A percentile compares a stretch with the other conserved stretches of the same genome.
Conservation (phyloP, 306 rosid genomes). For the Corylus americana region DNA sequence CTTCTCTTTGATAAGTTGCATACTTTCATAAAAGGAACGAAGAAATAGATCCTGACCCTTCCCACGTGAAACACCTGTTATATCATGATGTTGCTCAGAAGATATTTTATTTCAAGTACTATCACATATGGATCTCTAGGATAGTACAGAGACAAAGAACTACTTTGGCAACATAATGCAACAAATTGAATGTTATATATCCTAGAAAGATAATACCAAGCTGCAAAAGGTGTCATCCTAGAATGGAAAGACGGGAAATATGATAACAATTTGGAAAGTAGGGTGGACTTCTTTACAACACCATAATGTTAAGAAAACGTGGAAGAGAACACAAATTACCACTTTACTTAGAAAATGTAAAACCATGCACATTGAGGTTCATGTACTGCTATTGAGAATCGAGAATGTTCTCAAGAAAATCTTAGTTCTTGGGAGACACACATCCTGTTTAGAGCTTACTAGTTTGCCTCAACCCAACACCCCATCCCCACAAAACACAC, state of each 20-base stretch:
- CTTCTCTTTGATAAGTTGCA: conserved; percentile 64
- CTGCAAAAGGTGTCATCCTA: not conserved
- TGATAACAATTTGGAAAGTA: not conserved
- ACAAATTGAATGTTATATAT: not conserved
- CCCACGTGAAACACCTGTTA: conserved; percentile 90
- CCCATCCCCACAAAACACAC: not conserved
- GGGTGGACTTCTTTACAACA: not conserved
- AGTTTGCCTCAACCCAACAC: not conserved
- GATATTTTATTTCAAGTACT: not conserved
- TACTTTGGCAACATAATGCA: conserved; percentile 8
- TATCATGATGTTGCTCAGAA: conserved; percentile 23
- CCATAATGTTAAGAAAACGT: not conserved
- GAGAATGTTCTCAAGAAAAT: not conserved
- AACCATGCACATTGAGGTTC: not conserved
- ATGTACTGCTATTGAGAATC: not conserved
- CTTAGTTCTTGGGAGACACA: not conserved
- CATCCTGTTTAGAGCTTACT: not conserved
- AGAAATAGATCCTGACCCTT: conserved; percentile 98
- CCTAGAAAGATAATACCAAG: not conserved
- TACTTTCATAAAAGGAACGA: conserved; percentile 68
- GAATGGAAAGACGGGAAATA: not conserved
- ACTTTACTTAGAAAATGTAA: not conserved
- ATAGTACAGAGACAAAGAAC: not conserved
- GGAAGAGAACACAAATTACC: not conserved
- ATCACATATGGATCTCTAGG: conserved; percentile 16